Base-by-base conservation (phyloP, 805 yeast species). In the Danielia reshetovae region DNA sequence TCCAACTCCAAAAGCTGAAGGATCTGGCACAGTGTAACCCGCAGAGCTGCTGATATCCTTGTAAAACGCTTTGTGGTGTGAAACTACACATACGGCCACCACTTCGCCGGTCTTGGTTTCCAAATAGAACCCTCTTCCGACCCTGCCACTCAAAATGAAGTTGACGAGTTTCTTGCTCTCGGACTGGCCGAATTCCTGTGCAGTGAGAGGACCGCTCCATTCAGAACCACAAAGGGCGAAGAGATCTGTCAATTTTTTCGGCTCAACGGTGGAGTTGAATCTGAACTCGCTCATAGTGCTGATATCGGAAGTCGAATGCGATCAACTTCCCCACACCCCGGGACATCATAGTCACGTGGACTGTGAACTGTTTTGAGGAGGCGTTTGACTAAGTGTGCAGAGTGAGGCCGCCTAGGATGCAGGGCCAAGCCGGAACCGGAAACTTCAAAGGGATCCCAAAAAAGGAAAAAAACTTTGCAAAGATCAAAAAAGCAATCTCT, bases 1-100 rank as follows among this genome's bases (percentile, higher is more conserved):
- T n/a, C 50, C 46, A 5, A 65, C 63, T 0, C 70, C 70, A 34
- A 62, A 48, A 27, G 48, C 35, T 3, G 43, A 26, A 1, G 65
- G 57, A 35, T 62, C 61, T 1, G 69, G 67, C 10, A 48, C 39
- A 1, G 57, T 39, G 7, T 60, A 48, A 8, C 53, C 58, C 14
- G 36, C 35, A 13, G 53, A 42, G 10, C 50, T 46, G 25, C 50
- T 55, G 4, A 53, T 49, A 11, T 53, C 62, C 32, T 59, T 60
- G 29, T 39, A 60, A 21, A 58, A 52, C 0, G 62, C 68, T 28
- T 49, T 46, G 14, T 41, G 42, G 18, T 51, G 49, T 9, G 40
- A 51, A 5, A 63, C 58, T 1, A 50, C 37, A 5, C 51, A 41
- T 10, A 48, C 36, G 13, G 62, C 57, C 8, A 50, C 58, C 1